Evolutionary conservation across 2,329 filamentous ascomycete species (phyloP).

Genomic region (Penicillium sp.): DNA sequence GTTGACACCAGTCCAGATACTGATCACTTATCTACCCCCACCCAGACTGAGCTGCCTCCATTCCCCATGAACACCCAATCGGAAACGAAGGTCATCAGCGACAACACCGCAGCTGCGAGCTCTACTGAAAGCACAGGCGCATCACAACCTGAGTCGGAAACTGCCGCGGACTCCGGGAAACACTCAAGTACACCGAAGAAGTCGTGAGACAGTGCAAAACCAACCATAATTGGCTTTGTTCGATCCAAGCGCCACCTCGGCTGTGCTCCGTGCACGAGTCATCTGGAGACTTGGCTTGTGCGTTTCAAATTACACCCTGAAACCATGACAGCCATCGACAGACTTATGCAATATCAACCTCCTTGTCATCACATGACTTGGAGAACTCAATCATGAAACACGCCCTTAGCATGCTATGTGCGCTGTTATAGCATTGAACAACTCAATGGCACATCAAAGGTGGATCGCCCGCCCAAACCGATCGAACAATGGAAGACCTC

Average conservation of each 20-base stretch:
- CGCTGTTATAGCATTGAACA: not conserved
- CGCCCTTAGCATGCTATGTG: not conserved
- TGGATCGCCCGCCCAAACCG: not conserved
- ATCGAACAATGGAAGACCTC: not conserved
- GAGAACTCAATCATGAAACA: constrained; percentile 1
- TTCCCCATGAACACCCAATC: not conserved
- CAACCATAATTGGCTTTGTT: constrained; percentile 12
- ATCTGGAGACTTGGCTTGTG: not conserved
- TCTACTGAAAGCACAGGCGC: constrained; percentile 3
- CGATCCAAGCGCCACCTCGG: constrained; percentile 10
- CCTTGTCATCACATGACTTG: not conserved
- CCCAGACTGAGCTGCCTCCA: constrained; percentile 24
- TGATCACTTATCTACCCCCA: constrained; percentile 33
- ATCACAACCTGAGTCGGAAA: constrained; percentile 5
- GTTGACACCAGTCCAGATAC: constrained; percentile 52
- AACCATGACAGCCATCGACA: constrained; percentile 3
- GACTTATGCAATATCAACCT: constrained; percentile 4
- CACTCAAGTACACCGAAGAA: constrained; percentile 17
- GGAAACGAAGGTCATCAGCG: constrained; percentile 9
- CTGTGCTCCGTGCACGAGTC: constrained; percentile 6
- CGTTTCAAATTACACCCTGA: constrained; percentile 5
- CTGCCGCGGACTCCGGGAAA: constrained; percentile 4
- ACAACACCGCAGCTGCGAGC: constrained; percentile 4
- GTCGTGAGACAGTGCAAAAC: constrained; percentile 11
- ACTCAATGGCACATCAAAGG: not conserved